Base-by-base conservation (phyloP, 306 rosid species). In the Prinsepia uniflora region DNA sequence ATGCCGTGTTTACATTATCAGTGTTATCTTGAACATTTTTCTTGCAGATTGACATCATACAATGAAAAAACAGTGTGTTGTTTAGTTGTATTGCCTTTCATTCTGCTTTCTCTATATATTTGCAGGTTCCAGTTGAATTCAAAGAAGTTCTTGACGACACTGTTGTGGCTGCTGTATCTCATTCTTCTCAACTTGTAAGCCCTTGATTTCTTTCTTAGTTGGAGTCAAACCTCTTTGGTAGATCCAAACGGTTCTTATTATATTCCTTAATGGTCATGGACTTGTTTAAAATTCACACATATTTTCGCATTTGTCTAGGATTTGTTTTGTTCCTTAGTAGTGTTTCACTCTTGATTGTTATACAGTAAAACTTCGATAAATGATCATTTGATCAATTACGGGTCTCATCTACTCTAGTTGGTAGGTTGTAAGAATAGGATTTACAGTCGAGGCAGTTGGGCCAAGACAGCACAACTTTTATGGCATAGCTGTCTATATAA, bases 121-220 rank as follows among this genome's bases (percentile, higher is more conserved):
- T 80, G 81, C 85, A 92, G 98, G 98, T 90, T 82, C 93, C 98
- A 10, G 72, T 70, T 73, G 98, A 92, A 75, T 92, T 92, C 74
- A 92, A 90, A 85, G 96, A 90, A 77, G 82, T 90, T 80, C 96
- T 92, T 80, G 98, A 92, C 78, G 53, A 83, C 78, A 86, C 98
- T 57, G 81, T 92, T 78, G 88, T 92, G 84, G 91, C 98, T 42
- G 93, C 93, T 2, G 85, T 90, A 71, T 92, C 93, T 41, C 90
- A 92, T 88, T 83, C 93, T 68, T 88, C 96, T 44, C 88, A 90
- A 76, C 93, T 90, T 17, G 98, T 92, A 75, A 90, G 96, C 73
- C 79, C 75, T 54, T 58, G 53, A 75, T 64, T 42, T 65, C 45
- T 60, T 41, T 65, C 50, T 60, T 30, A 66, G 41, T 48, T 56